Evolutionary conservation across 2,329 filamentous ascomycete species (phyloP).

Genomic region (Diaporthe citri): DNA sequence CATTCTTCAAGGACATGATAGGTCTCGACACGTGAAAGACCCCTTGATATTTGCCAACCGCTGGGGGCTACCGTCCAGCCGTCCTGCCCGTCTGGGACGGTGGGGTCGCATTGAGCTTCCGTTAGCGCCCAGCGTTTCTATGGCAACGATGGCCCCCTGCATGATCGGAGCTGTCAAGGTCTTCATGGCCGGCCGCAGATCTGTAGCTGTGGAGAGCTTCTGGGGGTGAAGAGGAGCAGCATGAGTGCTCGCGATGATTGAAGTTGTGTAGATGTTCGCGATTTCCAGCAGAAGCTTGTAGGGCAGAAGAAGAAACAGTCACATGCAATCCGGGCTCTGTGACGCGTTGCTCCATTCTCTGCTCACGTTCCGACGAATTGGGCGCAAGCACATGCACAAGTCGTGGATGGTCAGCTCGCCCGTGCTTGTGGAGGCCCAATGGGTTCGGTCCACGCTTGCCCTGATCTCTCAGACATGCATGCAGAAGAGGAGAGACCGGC

Average conservation of each 20-base stretch:
- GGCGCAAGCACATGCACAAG: slow-evolving; percentile 40
- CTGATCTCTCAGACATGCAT: slow-evolving; percentile 36
- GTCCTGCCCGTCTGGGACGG: slow-evolving; percentile 11
- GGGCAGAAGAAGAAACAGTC: neutral
- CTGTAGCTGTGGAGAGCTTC: slow-evolving; percentile 37
- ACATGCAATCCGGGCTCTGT: slow-evolving; percentile 2
- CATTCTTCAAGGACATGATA: neutral
- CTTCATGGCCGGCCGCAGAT: slow-evolving; percentile 31
- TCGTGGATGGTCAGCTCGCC: slow-evolving; percentile 37
- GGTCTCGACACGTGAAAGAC: slow-evolving; percentile 20
- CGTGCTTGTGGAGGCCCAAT: slow-evolving; percentile 44
- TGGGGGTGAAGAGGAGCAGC: neutral
- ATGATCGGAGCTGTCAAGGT: slow-evolving; percentile 27
- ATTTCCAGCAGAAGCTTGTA: neutral
- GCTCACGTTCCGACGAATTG: slow-evolving; percentile 23
- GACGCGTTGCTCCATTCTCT: slow-evolving; percentile 8
- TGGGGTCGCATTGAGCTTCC: slow-evolving; percentile 32
- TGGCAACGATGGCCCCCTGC: slow-evolving; percentile 35
- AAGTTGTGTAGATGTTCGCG: neutral
- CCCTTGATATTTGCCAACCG: slow-evolving; percentile 6
- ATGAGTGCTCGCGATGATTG: neutral
- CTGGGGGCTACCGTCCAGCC: slow-evolving; percentile 3
- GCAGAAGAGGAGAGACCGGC: slow-evolving; percentile 40
- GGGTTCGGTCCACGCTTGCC: slow-evolving; percentile 44
- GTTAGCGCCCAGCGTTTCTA: slow-evolving; percentile 36